These are phyloP conservation scores for Trichoderma harzianum DNA, from an alignment of 2,329 filamentous ascomycete genomes.

Conservation along the genomic window DNA sequence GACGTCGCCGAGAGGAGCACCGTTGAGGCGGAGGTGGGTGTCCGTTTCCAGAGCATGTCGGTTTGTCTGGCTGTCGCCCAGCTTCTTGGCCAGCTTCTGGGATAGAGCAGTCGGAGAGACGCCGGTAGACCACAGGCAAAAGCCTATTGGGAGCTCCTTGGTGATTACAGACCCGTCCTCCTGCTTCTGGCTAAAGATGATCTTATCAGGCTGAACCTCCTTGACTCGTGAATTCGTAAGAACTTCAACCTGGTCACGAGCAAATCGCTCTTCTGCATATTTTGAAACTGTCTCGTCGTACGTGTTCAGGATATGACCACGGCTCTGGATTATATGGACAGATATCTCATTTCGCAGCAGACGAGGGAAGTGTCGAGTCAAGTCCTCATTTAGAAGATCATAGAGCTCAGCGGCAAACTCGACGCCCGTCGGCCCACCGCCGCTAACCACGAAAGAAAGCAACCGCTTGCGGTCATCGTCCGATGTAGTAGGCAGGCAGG, in stretches of 20 bases:
- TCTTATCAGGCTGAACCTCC: conserved; percentile 78
- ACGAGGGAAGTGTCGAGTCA: conserved; percentile 77
- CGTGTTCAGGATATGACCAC: conserved; percentile 93
- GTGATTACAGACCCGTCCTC: conserved; percentile 70
- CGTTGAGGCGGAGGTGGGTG: conserved; percentile 82
- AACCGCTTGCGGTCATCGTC: conserved; percentile 85
- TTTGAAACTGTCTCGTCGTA: conserved; percentile 93
- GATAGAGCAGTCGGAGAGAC: conserved; percentile 82
- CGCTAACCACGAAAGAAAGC: conserved; percentile 92
- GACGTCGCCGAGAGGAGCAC: conserved; percentile 86
- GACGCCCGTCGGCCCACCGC: conserved; percentile 92
- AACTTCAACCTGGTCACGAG: conserved; percentile 86
- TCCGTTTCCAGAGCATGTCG: conserved; percentile 91
- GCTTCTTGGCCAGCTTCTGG: conserved; percentile 70
- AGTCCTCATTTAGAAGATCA: conserved; percentile 93
- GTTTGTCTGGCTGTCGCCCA: conserved; percentile 77
- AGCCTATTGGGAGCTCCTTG: conserved; percentile 92
- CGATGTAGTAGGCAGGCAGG: conserved; percentile 85
- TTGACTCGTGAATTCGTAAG: conserved; percentile 91
- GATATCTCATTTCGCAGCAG: conserved; percentile 96
- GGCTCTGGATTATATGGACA: conserved; percentile 92
- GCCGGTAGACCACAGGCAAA: conserved; percentile 97
- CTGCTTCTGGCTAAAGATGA: conserved; percentile 81
- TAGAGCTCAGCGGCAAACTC: conserved; percentile 97
- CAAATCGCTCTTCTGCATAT: conserved; percentile 88